Conservation (phyloP, 805 yeast genomes). For the Debaryomyces tyrocola region DNA sequence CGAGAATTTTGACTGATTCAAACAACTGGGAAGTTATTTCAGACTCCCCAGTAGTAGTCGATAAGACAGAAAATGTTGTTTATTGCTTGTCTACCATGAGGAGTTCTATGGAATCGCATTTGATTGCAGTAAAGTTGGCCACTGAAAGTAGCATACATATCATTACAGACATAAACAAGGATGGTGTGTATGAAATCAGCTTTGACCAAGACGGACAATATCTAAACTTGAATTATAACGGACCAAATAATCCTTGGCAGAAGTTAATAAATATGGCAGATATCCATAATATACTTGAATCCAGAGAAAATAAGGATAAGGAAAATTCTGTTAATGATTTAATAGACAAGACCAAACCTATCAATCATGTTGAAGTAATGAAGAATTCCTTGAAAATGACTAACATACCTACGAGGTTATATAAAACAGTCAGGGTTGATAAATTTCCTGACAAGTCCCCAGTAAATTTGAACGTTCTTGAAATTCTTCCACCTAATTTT, state of each 20-base stretch:
- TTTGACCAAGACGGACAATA: constrained; percentile 77
- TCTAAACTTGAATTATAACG: constrained; percentile 63
- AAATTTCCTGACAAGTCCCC: constrained; percentile 26
- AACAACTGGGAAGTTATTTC: constrained; percentile 84
- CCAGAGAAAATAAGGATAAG: constrained; percentile 6
- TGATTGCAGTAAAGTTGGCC: constrained; percentile 62
- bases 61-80: constrained; percentile 41
- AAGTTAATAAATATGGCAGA: constrained; percentile 49
- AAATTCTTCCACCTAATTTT: constrained; percentile 61
- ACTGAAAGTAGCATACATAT: constrained; percentile 36
- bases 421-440: constrained; percentile 28
- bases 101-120: constrained; percentile 78
- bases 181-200: constrained; percentile 64
- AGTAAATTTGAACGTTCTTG: constrained; percentile 51
- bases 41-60: constrained; percentile 58
- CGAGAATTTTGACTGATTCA: constrained; percentile 49
- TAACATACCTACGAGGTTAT: constrained; percentile 53
- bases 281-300: constrained; percentile 13
- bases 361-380: constrained; percentile 19
- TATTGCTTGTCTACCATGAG: constrained; percentile 70
- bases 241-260: constrained; percentile 83
- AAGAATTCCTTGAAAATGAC: constrained; percentile 24
- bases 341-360: constrained; percentile 10
- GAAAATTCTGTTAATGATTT: constrained; percentile 9
- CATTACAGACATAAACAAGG: constrained; percentile 50